Evolutionary conservation across 2,329 filamentous ascomycete species (phyloP), one percentile per base, ranked within the genome.

Genomic region (Dothistroma pini): DNA sequence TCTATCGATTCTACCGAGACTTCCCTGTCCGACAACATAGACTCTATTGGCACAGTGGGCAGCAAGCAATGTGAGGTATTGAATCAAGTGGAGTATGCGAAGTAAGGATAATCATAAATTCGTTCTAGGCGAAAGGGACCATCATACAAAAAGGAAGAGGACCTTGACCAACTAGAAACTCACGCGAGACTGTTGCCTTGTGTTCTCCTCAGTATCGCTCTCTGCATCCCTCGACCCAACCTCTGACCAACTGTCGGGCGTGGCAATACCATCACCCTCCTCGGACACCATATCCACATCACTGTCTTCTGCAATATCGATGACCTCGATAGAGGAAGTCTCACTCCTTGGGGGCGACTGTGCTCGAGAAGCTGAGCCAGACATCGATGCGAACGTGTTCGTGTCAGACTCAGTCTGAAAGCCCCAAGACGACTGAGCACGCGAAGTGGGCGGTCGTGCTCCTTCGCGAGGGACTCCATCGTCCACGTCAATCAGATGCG

Each of bases 241-340:
- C 48, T 76, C 74, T 0, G 70, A 73, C 74, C 74, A 76, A 57
- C 71, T 74, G 48, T 72, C 70, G 1, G 74, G 74, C 16, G 74
- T 76, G 22, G 63, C 63, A 48, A 75, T 66, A 25, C 74, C 73
- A 54, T 71, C 68, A n/a, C 70, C 68, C 44, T 72, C 72, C 51
- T 73, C 71, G 12, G 71, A 72, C 10, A 75, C 63, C 62, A 74
- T 69, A 53, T 73, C 72, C 8, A 71, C 66, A 56, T 75, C 73
- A 49, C 70, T 73, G 38, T 75, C 71, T 7, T 73, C 71, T 4
- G 65, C 59, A 0, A 74, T 56, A 63, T 73, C 72, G 5, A 70
- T 58, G 16, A 71, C 68, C 55, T 73, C 72, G 25, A 70, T 62
- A 34, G 62, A 63, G 16, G 68, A 69, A 9, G 62, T 59, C 38